Base-by-base conservation (phyloP, 169 alveolate genomes). In the Plasmodium malariae region DNA sequence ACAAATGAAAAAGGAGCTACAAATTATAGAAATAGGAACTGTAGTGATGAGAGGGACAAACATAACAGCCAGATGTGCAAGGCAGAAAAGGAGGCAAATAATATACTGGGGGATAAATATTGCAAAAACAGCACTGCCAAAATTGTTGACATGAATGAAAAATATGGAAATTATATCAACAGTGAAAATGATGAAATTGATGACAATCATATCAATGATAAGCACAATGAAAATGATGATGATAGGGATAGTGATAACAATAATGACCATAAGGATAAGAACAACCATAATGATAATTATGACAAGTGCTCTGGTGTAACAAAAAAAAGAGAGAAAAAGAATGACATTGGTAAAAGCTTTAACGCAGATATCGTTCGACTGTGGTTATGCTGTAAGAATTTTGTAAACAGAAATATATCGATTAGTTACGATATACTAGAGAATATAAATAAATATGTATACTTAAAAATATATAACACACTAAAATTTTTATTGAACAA, bases 301-400 rank as follows among this genome's bases (percentile, higher is more conserved):
- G 57, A 48, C 12, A n/a, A n/a, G n/a, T n/a, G n/a, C n/a, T n/a
- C n/a, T n/a, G 40, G 12, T 28, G 2, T 57, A 3, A 51, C 45
- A 57, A 74, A 74, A 57, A 9, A n/a, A 1, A 59, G 19, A 21
- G 17, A 67, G 21, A 24, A 69, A n/a, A 69, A 55, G 0, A 21
- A 21, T 7, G 57, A 34, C 37, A 19, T 14, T 12, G 51, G 17
- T 17, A 68, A 55, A 60, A 28, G 73, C 2, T 86, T 86, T 28
- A 86, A 86, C 51, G 92, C 92, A 2, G 92, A 86, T 28, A 86
- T 86, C 6, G 87, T 86, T 4, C 7, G 92, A n/a, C 43, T 71
- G 34, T 86, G 92, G 92, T 43, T 86, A 2, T 86, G 92, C 21
- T 86, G 87, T 17, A 24, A 86, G 59, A 86, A 86, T 40, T 86